phyloP scores from a whole-genome alignment of 129 eudicot species.

The Flaveria sonorensis region DNA sequence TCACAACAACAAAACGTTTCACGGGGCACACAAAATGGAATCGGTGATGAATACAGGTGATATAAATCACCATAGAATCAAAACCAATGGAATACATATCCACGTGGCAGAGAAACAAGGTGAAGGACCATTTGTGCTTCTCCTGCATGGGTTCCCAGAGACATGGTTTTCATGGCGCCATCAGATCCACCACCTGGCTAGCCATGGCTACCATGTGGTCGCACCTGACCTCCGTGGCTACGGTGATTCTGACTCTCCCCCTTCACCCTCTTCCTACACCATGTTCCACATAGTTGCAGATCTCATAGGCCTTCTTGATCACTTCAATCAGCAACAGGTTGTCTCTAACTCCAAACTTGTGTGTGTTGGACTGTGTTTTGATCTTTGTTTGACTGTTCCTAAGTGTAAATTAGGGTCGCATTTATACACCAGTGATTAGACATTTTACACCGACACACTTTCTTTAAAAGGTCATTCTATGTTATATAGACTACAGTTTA shows the following conservation, averaged over 20 bases:
- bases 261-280: conserved; percentile 54
- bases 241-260: conserved; percentile 53
- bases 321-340: conserved; percentile 51
- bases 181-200: conserved; percentile 45
- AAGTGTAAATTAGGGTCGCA: too few species aligned
- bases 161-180: conserved; percentile 61
- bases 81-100: conserved; percentile 63
- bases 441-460: too few species aligned
- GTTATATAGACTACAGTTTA: too few species aligned
- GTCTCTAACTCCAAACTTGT: too few species aligned
- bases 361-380: too few species aligned
- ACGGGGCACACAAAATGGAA: conserved; percentile 19
- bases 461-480: too few species aligned
- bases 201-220: conserved; percentile 60
- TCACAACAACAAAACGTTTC: too few species aligned
- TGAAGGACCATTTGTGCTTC: conserved; percentile 49
- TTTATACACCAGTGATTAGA: too few species aligned
- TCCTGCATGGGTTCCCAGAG: conserved; percentile 64
- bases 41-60: conserved; percentile 35
- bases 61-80: conserved; percentile 42
- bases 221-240: conserved; percentile 69
- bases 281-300: conserved; percentile 53
- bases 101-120: conserved; percentile 57
- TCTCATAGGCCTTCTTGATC: conserved; percentile 58
- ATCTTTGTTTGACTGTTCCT: too few species aligned